phyloP scores from a whole-genome alignment of 441 rosid genomes.

The Brassica balearica region DNA sequence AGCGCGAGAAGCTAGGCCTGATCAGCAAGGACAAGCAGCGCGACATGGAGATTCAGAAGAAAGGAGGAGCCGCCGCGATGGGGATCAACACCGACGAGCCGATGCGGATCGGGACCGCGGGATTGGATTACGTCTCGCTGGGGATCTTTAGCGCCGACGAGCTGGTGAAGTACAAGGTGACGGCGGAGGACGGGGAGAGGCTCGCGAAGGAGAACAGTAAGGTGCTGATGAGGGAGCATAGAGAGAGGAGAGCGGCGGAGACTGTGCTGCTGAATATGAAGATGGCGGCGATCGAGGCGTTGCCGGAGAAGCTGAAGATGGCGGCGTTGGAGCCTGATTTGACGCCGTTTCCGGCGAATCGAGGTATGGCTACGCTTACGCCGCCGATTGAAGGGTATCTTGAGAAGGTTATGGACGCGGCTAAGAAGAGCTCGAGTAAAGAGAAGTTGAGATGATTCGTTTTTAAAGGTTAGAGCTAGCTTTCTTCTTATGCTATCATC shows the following conservation, averaged over 20 bases:
- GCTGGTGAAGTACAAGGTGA: slow-evolving; percentile 74
- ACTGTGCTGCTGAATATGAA: slow-evolving; percentile 60
- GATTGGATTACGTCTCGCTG: slow-evolving; percentile 69
- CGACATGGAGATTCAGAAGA: slow-evolving; percentile 74
- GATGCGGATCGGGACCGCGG: slow-evolving; percentile 68
- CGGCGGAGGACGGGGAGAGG: slow-evolving; percentile 75
- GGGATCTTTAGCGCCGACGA: slow-evolving; percentile 73
- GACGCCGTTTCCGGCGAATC: slow-evolving; percentile 71
- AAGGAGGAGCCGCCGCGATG: slow-evolving; percentile 69
- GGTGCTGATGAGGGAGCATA: slow-evolving; percentile 77
- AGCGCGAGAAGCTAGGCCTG: slow-evolving; percentile 79
- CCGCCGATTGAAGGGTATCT: slow-evolving; percentile 92
- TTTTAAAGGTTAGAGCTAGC: slow-evolving; percentile 37
- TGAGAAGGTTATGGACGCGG: slow-evolving; percentile 80
- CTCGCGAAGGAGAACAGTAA: slow-evolving; percentile 87
- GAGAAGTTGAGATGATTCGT: slow-evolving; percentile 72
- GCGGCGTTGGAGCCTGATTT: slow-evolving; percentile 84
- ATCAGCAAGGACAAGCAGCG: slow-evolving; percentile 69
- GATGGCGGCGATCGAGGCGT: slow-evolving; percentile 82
- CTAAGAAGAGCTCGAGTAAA: slow-evolving; percentile 63
- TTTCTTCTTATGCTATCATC: background rate
- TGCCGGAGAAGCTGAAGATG: slow-evolving; percentile 71
- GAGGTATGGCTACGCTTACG: slow-evolving; percentile 83
- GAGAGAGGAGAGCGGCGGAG: slow-evolving; percentile 84
- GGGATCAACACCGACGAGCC: slow-evolving; percentile 75